phyloP scores from a whole-genome alignment of 257 asterid genomes.

The Przewalskia tangutica region DNA sequence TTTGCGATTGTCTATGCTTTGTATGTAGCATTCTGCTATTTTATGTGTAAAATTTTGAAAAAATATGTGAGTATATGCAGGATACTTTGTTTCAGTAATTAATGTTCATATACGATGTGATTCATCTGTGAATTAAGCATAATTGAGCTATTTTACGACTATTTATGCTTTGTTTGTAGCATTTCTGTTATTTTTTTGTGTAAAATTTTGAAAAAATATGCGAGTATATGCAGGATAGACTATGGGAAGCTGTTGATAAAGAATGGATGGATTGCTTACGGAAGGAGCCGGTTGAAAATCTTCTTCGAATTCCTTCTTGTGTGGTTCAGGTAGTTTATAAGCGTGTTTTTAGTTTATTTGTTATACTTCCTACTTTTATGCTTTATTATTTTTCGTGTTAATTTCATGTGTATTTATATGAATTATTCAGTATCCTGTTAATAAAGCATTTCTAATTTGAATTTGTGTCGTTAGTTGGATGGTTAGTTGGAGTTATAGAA shows the following conservation, averaged over 20 bases:
- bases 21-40: too few relatives aligned
- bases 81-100: too few relatives aligned
- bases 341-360: too few relatives aligned
- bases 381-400: neutral
- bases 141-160: neutral
- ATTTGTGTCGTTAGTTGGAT: neutral
- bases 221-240: constrained; percentile 41
- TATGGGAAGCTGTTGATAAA: constrained; percentile 73
- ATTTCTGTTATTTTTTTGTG: neutral
- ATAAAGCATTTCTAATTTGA: neutral
- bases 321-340: constrained; percentile 19
- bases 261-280: constrained; percentile 82
- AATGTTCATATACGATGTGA: neutral
- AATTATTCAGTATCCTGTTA: neutral
- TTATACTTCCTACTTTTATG: neutral
- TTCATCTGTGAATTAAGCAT: neutral
- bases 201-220: neutral
- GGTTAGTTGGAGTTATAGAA: neutral
- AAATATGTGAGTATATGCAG: too few relatives aligned
- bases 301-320: constrained; percentile 61
- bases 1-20: neutral
- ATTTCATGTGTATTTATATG: neutral
- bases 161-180: neutral
- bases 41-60: too few relatives aligned
- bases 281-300: constrained; percentile 46